A percentile compares a stretch with the other conserved stretches of the same genome.
phyloP scores from a whole-genome alignment of 768 basidiomycete species.

The Trametes villosa region DNA sequence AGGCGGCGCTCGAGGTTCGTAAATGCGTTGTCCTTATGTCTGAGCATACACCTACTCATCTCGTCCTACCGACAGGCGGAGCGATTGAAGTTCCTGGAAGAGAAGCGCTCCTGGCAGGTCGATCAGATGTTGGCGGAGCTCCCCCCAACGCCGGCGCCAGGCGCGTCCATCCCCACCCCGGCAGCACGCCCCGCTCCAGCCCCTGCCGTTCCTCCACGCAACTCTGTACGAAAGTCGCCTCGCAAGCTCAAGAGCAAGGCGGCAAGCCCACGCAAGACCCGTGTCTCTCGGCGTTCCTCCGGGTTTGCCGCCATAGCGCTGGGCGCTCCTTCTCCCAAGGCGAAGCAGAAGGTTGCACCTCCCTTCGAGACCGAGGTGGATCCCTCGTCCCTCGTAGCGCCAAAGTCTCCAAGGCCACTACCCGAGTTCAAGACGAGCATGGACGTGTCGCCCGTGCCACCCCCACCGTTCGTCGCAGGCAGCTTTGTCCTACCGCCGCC shows the following conservation, averaged over 20 bases:
- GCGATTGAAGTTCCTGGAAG: constrained; percentile 62
- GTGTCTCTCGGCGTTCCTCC: constrained; percentile 52
- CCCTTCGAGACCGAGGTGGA: constrained; percentile 60
- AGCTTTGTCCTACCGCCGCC: constrained; percentile 81
- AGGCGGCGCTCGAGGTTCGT: constrained; percentile 65
- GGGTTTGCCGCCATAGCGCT: constrained; percentile 36
- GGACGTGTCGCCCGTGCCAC: constrained; percentile 26
- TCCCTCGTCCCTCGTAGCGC: constrained; percentile 21
- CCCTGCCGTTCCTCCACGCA: constrained; percentile 36
- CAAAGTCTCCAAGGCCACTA: constrained; percentile 28
- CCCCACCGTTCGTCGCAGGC: constrained; percentile 59
- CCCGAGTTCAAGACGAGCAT: constrained; percentile 39
- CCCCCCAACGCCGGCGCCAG: constrained; percentile 45
- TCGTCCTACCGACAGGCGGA: constrained; percentile 51
- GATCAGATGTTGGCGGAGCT: constrained; percentile 63
- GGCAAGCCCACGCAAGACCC: constrained; percentile 47
- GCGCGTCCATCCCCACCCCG: constrained; percentile 32
- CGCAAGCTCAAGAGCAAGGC: constrained; percentile 49
- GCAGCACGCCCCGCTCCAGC: constrained; percentile 20
- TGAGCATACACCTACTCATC: neutral
- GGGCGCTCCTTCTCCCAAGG: constrained; percentile 35
- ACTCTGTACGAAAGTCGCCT: constrained; percentile 50
- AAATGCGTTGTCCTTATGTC: neutral
- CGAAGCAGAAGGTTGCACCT: constrained; percentile 49
- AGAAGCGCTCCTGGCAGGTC: constrained; percentile 75